Conservation (phyloP, 1,139 yeast genomes). For the Maudiozyma humilis region DNA sequence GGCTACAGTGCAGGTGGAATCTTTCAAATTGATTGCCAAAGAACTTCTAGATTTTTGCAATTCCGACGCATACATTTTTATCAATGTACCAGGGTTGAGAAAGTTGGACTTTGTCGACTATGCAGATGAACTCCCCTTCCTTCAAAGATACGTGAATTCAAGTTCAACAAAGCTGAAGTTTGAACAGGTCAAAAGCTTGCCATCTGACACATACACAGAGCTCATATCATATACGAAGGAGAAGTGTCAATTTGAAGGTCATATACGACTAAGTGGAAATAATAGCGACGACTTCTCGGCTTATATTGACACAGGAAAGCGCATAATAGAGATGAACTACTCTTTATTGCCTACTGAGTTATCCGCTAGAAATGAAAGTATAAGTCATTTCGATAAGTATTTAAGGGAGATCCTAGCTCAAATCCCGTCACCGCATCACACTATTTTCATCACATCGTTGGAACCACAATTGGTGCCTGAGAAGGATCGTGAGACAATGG, state of each 20-base stretch:
- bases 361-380: constrained; percentile 29
- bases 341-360: constrained; percentile 40
- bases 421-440: constrained; percentile 59
- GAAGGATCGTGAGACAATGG: constrained; percentile 15
- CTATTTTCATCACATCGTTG: constrained; percentile 43
- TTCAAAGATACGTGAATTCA: constrained; percentile 47
- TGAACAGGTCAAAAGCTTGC: constrained; percentile 30
- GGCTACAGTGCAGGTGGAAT: constrained; percentile 23
- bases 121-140: constrained; percentile 41
- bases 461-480: constrained; percentile 11
- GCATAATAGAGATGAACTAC: constrained; percentile 52
- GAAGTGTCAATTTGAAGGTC: constrained; percentile 20
- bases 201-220: constrained; percentile 32
- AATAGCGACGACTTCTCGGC: constrained; percentile 23
- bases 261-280: constrained; percentile 18
- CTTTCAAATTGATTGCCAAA: constrained; percentile 42
- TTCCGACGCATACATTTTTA: constrained; percentile 59
- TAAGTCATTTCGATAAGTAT: constrained; percentile 43
- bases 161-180: constrained; percentile 52
- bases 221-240: constrained; percentile 16
- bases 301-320: constrained; percentile 51
- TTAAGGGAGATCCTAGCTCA: constrained; percentile 46
- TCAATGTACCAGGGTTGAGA: constrained; percentile 63
- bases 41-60: constrained; percentile 52
- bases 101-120: constrained; percentile 47